These are phyloP conservation scores for Naganishia cerealis DNA, from an alignment of 1,284 basidiomycete species.

Conservation along the genomic window DNA sequence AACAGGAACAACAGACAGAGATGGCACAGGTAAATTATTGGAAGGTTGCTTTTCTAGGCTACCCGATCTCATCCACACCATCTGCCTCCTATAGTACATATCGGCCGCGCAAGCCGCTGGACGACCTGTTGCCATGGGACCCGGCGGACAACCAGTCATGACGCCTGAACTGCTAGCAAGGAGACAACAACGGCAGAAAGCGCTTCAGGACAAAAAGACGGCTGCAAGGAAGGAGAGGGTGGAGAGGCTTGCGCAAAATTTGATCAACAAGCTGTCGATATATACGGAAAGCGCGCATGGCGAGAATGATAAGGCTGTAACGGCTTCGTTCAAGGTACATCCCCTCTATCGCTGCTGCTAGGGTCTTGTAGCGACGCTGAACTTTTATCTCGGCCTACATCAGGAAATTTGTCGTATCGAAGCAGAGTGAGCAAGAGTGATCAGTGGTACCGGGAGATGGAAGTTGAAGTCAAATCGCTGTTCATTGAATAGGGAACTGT, in stretches of 20 bases:
- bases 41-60: too few relatives aligned
- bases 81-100: slow-evolving; percentile 10
- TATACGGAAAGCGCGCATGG: slow-evolving; percentile 86
- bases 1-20: slow-evolving; percentile 70
- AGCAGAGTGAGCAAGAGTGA: slow-evolving; percentile 65
- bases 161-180: slow-evolving; percentile 79
- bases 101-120: slow-evolving; percentile 31
- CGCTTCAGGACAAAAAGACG: slow-evolving; percentile 77
- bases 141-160: slow-evolving; percentile 58
- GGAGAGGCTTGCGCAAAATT: slow-evolving; percentile 75
- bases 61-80: background rate
- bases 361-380: background rate
- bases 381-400: background rate
- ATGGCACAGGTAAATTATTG: slow-evolving; percentile 11
- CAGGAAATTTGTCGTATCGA: slow-evolving; percentile 74
- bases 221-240: slow-evolving; percentile 75
- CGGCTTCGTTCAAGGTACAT: slow-evolving; percentile 49
- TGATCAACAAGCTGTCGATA: slow-evolving; percentile 83
- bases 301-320: slow-evolving; percentile 65
- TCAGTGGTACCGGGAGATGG: background rate
- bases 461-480: slow-evolving; percentile 4
- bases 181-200: slow-evolving; percentile 68
- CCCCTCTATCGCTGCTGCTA: background rate
- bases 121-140: slow-evolving; percentile 44
- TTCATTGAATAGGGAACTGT: slow-evolving; percentile 64